These are phyloP conservation scores for Rhizopogon vinicolor DNA, from an alignment of 768 basidiomycete genomes.

Conservation along the genomic window DNA sequence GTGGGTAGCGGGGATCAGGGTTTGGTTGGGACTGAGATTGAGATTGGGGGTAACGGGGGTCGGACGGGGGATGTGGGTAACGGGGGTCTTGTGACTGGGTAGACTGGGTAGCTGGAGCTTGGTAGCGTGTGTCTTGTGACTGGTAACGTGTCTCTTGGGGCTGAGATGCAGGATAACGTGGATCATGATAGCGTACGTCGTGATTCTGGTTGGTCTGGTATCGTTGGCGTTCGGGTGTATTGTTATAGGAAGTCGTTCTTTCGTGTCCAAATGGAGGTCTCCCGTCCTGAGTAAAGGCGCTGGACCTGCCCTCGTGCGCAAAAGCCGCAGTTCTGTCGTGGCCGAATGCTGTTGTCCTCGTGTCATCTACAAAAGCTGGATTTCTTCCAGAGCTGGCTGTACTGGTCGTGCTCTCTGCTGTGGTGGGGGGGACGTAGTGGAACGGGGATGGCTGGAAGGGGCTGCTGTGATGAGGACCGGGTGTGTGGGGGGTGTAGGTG, in stretches of 20 bases:
- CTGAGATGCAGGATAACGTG: constrained; percentile 8
- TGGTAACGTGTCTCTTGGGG: constrained; percentile 6
- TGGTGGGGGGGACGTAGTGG: constrained; percentile 17
- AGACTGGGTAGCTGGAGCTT: constrained; percentile 12
- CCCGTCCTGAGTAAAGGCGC: constrained; percentile 10
- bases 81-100: background rate
- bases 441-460: constrained; percentile 4
- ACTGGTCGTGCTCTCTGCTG: constrained; percentile 17
- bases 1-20: constrained; percentile 1
- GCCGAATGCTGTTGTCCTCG: constrained; percentile 15
- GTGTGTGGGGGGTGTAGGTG: constrained; percentile 17
- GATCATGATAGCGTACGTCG: constrained; percentile 16
- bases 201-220: constrained; percentile 15
- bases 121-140: constrained; percentile 13
- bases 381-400: constrained; percentile 15
- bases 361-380: constrained; percentile 2
- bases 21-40: constrained; percentile 18
- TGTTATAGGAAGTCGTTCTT: background rate
- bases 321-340: constrained; percentile 18
- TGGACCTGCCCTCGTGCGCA: constrained; percentile 17
- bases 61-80: background rate
- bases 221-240: background rate
- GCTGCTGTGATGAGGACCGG: constrained; percentile 14
- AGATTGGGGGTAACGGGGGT: background rate
- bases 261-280: constrained; percentile 15